Percentiles rank a stretch among this genome's conserved stretches.
Conservation (phyloP, 805 yeast genomes). For the Schwanniomyces vanrijiae region DNA sequence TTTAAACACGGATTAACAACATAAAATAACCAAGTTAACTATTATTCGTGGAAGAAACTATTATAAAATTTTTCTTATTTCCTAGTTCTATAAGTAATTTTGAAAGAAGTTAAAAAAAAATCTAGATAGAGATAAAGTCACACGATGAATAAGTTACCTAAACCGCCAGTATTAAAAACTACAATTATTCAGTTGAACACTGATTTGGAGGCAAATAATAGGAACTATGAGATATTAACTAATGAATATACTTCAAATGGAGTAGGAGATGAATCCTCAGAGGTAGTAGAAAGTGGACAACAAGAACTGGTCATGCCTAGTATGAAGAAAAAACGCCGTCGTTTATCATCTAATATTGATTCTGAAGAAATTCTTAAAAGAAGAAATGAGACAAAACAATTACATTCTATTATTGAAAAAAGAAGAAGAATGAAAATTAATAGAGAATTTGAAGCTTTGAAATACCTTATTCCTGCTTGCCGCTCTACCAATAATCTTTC, state of each 20-base stretch:
- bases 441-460: constrained; percentile 78
- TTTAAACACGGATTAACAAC: not conserved
- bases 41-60: too few relatives aligned
- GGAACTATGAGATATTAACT: constrained; percentile 42
- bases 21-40: too few relatives aligned
- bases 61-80: too few relatives aligned
- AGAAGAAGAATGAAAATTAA: constrained; percentile 77
- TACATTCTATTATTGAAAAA: constrained; percentile 78
- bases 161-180: constrained; percentile 44
- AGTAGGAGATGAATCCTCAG: constrained; percentile 1
- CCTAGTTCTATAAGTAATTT: too few relatives aligned
- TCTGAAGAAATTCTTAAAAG: constrained; percentile 42
- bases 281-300: constrained; percentile 1
- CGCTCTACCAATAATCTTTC: constrained; percentile 40
- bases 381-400: constrained; percentile 43
- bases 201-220: constrained; percentile 42
- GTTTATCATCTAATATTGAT: constrained; percentile 38
- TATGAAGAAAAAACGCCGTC: constrained; percentile 35
- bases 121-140: not conserved
- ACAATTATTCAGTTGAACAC: constrained; percentile 45
- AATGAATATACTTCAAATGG: constrained; percentile 29
- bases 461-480: constrained; percentile 78
- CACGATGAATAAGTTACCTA: constrained; percentile 20
- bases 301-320: constrained; percentile 1
- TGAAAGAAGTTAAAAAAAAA: too few relatives aligned